Base-by-base conservation (phyloP, 1,139 yeast genomes). In the Hyphopichia burtonii region DNA sequence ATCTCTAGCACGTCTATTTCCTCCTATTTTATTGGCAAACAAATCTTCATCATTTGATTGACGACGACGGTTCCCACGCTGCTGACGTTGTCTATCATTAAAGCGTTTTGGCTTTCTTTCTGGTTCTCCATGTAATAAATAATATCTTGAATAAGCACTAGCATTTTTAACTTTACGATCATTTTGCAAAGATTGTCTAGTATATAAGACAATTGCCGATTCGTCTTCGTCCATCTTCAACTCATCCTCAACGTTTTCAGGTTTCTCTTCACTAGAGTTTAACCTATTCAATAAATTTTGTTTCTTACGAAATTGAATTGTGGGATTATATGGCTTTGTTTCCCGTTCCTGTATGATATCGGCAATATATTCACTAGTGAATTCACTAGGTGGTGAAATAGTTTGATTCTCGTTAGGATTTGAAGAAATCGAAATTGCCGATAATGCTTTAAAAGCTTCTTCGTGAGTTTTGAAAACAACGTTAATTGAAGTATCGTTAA, bases 111-210 rank as follows among this genome's bases (percentile, higher is more conserved):
- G 72, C 40, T 63, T 66, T 42, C 81, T 66, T 38, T 80, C 80
- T 0, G 94, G 94, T 53, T 84, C 93, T 2, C 94, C 94, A 53
- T 86, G 83, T 16, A 83, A 57, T 46, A 84, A 66, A 60, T 86
- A 86, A 58, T 84, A 86, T 34, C 88, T 62, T 22, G 90, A 83
- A 44, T 74, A 76, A 14, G 69, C 76, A 20, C 80, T 66, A 4
- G 91, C 84, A 48, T 80, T 77, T 46, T 71, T 71, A 36, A 77
- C 77, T 51, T 85, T 84, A 39, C 68, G 67, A 58, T 86, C 91
- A 9, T 76, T 65, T 40, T 64, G 68, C 35, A 74, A 67, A 4
- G 87, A 73, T 51, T 72, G 79, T 47, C 91, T 67, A 3, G 76
- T 62, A 37, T 58, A 55, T 38, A 78, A 60, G 8, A 66, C 66